Conservation (phyloP, 148 eudicot species). For the Rheum nobile region DNA sequence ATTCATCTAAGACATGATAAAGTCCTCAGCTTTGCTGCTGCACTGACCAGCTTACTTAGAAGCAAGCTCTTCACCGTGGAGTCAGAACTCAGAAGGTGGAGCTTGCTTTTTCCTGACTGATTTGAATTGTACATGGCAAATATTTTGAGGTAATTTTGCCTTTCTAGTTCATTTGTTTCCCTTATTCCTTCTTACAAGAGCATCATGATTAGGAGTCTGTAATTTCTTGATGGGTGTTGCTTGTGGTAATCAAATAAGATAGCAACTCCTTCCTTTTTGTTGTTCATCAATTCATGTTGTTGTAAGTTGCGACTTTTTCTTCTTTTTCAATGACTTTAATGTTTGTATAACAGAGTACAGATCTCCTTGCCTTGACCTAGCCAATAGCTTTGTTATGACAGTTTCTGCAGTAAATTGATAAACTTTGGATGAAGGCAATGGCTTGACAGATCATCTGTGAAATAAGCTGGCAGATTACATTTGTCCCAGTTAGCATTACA, state of each 20-base stretch:
- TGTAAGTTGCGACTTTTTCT: not conserved
- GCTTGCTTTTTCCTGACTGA: not conserved
- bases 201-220: not conserved
- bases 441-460: not conserved
- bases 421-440: not conserved
- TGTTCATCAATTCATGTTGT: too few relatives aligned
- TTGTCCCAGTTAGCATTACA: not conserved
- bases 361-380: not conserved
- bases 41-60: not conserved
- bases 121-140: not conserved
- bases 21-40: not conserved
- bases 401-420: not conserved
- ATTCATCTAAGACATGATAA: conserved; percentile 23
- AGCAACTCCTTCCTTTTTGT: not conserved
- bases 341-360: not conserved
- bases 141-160: not conserved
- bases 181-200: not conserved
- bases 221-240: not conserved
- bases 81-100: too few relatives aligned
- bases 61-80: not conserved
- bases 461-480: not conserved
- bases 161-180: not conserved
- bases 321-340: not conserved
- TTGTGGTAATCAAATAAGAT: not conserved
- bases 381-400: not conserved